phyloP scores from a whole-genome alignment of 345 rosid genomes.

The Hirschfeldia incana region DNA sequence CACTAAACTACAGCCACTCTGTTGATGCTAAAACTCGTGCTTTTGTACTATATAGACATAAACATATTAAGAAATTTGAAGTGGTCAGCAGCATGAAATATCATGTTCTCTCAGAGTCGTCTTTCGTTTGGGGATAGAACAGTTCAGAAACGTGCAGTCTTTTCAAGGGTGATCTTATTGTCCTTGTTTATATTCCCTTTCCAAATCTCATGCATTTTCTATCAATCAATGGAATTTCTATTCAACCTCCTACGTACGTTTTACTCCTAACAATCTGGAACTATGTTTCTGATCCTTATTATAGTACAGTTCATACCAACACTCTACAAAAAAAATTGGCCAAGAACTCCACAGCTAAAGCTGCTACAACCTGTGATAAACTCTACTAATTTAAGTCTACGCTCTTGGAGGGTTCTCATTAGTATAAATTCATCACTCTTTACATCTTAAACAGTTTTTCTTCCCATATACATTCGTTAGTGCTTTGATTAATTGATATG shows the following conservation, averaged over 20 bases:
- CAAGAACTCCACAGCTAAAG: slow-evolving; percentile 44
- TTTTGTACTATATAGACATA: too few species aligned
- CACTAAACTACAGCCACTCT: slow-evolving; percentile 76
- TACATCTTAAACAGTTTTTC: not conserved
- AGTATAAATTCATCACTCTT: slow-evolving; percentile 47
- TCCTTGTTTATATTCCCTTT: not conserved
- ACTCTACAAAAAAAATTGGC: slow-evolving; percentile 70
- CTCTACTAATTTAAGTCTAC: slow-evolving; percentile 79
- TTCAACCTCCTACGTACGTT: slow-evolving; percentile 3
- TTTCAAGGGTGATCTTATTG: slow-evolving; percentile 49
- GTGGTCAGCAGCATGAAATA: slow-evolving; percentile 32
- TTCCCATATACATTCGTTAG: not conserved
- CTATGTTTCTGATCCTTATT: slow-evolving; percentile 61
- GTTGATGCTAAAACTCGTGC: not conserved
- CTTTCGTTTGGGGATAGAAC: slow-evolving; percentile 57
- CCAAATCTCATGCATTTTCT: not conserved
- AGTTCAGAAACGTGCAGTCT: slow-evolving; percentile 57
- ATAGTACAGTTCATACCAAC: slow-evolving; percentile 45
- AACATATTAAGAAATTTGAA: not conserved
- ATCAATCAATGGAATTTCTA: not conserved
- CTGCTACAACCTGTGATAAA: slow-evolving; percentile 54
- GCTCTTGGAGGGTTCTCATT: slow-evolving; percentile 75
- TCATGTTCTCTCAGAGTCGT: slow-evolving; percentile 75
- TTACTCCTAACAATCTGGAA: slow-evolving; percentile 41
- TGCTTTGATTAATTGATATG: not conserved